A percentile compares a stretch with the other conserved stretches of the same genome.
Conservation (phyloP, 306 rosid species). For the Trifolium pratense region DNA sequence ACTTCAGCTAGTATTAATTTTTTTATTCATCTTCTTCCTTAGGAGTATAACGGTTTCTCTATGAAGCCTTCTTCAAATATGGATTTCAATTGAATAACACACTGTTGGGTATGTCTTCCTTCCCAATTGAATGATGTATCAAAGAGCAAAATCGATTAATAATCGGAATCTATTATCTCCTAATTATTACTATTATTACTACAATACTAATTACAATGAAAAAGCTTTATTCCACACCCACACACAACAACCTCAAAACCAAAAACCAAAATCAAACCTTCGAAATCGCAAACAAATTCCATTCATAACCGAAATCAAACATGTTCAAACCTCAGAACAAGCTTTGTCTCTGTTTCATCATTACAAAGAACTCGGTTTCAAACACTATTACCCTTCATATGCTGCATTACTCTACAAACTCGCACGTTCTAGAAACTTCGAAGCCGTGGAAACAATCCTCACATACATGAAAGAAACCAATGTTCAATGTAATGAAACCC, state of each 20-base stretch:
- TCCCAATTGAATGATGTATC: constrained; percentile 45
- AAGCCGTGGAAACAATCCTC: constrained; percentile 65
- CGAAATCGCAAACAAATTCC: constrained; percentile 58
- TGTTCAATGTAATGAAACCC: constrained; percentile 61
- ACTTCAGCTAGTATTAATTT: no score
- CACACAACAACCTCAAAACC: constrained; percentile 7
- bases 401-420: constrained; percentile 82
- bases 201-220: background rate
- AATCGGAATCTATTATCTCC: constrained; percentile 33
- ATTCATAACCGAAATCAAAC: constrained; percentile 65
- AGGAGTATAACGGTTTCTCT: no score
- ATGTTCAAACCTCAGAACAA: constrained; percentile 57
- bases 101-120: background rate
- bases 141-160: constrained; percentile 37
- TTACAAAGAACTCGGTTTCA: constrained; percentile 64
- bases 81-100: background rate
- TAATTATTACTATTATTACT: background rate
- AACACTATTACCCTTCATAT: constrained; percentile 82
- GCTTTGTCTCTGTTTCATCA: constrained; percentile 70
- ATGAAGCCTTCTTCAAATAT: background rate
- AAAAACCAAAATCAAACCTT: constrained; percentile 33
- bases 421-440: constrained; percentile 71
- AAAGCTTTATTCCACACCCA: background rate
- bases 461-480: constrained; percentile 49
- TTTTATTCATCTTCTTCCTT: no score